Evolutionary conservation across 805 yeast genomes (phyloP).

Genomic region (Ogataea saltuana): DNA sequence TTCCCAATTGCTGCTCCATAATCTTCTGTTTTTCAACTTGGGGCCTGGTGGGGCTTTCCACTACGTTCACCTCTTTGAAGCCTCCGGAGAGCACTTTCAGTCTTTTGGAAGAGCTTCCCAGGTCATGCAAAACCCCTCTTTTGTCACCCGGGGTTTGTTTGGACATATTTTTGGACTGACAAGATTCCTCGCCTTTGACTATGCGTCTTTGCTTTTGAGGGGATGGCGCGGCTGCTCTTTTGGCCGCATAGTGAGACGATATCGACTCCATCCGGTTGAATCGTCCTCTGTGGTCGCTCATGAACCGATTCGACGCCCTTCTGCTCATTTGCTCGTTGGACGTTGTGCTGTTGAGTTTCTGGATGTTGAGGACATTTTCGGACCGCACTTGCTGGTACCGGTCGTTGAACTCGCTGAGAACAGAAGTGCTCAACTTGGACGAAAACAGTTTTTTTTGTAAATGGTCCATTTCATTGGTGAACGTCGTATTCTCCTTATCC

Average conservation of each 20-base stretch:
- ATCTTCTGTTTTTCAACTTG: conserved; percentile 26
- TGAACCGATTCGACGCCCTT: conserved; percentile 40
- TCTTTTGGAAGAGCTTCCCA: conserved; percentile 36
- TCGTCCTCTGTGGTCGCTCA: conserved; percentile 47
- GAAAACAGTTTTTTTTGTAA: conserved; percentile 50
- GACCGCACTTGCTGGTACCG: conserved; percentile 42
- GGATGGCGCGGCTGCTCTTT: conserved; percentile 28
- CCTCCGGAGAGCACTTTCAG: conserved; percentile 25
- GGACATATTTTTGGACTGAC: conserved; percentile 1
- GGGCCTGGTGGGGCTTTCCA: conserved; percentile 34
- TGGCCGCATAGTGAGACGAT: conserved; percentile 47
- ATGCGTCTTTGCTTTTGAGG: conserved; percentile 7
- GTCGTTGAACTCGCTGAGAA: conserved; percentile 44
- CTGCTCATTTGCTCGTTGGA: conserved; percentile 27
- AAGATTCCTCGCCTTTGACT: conserved; percentile 6
- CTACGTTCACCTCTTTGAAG: conserved; percentile 28
- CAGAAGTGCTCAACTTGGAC: conserved; percentile 45
- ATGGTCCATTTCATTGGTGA: conserved; percentile 33
- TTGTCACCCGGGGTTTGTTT: conserved; percentile 30
- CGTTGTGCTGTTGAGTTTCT: conserved; percentile 27
- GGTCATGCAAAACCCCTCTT: conserved; percentile 20
- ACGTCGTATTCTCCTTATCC: conserved; percentile 32
- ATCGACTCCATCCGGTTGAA: conserved; percentile 53
- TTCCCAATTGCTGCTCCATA: conserved; percentile 24
- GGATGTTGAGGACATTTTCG: conserved; percentile 27